Conservation (phyloP, 2,329 filamentous ascomycete species). For the Hypoxylon sp. region DNA sequence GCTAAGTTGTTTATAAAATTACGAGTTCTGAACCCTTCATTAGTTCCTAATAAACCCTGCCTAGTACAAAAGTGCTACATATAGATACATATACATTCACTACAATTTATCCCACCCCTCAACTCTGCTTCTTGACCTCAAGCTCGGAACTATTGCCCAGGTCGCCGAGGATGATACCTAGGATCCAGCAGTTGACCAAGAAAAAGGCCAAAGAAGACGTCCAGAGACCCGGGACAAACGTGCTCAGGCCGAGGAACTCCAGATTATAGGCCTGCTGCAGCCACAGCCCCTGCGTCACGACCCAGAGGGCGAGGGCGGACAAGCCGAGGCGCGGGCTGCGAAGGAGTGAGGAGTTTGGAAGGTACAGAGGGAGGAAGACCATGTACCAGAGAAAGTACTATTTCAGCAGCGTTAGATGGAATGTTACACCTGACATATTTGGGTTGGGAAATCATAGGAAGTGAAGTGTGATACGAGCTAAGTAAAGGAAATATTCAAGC, state of each 20-base stretch:
- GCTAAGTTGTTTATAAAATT: not conserved
- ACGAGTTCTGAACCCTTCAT: slow-evolving; percentile 2
- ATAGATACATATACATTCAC: slow-evolving; percentile 14
- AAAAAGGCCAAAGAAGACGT: slow-evolving; percentile 83
- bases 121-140: slow-evolving; percentile 10
- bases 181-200: slow-evolving; percentile 85
- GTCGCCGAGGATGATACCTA: slow-evolving; percentile 84
- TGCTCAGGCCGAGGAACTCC: slow-evolving; percentile 85
- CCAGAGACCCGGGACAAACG: slow-evolving; percentile 90
- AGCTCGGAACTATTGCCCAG: slow-evolving; percentile 52
- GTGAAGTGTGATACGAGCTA: not conserved
- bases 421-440: too few species aligned
- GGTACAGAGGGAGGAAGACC: slow-evolving; percentile 90
- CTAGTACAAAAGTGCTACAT: not conserved
- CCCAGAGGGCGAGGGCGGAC: slow-evolving; percentile 78
- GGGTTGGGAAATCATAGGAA: not conserved
- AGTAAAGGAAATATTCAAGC: slow-evolving; percentile 44
- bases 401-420: slow-evolving; percentile 34
- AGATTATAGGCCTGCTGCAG: slow-evolving; percentile 81
- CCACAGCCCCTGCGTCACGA: slow-evolving; percentile 81
- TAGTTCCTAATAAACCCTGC: not conserved
- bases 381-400: slow-evolving; percentile 99
- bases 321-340: slow-evolving; percentile 72
- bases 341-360: slow-evolving; percentile 83
- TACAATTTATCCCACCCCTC: not conserved